Evolutionary conservation across 768 basidiomycete species (phyloP).

Genomic region (Udeniomyces megalosporus): DNA sequence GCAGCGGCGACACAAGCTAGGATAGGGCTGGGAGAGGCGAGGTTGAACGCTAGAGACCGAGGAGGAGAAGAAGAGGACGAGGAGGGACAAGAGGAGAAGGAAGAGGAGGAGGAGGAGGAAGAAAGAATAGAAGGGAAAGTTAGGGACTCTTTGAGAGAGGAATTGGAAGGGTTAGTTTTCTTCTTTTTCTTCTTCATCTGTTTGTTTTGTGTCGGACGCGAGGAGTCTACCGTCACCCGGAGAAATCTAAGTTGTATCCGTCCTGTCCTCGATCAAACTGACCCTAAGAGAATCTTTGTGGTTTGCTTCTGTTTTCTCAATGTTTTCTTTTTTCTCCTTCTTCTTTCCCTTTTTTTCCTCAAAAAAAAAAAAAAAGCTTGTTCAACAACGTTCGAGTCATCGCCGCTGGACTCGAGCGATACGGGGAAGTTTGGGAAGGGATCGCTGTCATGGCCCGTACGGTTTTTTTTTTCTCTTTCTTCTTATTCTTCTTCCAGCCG

Average conservation of each 20-base stretch:
- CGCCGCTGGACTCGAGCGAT: constrained; percentile 1
- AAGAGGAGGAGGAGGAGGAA: not conserved
- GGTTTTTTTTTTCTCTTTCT: not conserved
- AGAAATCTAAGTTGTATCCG: too few relatives aligned
- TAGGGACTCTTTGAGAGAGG: too few relatives aligned
- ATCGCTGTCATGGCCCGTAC: constrained; percentile 1
- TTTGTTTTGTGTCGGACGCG: too few relatives aligned
- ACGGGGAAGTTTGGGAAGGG: constrained; percentile 7
- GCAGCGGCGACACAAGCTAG: constrained; percentile 10
- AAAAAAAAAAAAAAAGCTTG: not conserved
- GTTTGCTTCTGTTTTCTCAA: too few relatives aligned
- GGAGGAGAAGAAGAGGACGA: not conserved
- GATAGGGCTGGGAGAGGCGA: not conserved
- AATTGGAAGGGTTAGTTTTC: too few relatives aligned
- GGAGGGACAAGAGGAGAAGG: not conserved
- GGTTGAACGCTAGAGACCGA: not conserved
- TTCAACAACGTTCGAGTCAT: constrained; percentile 11
- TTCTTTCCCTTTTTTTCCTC: too few relatives aligned
- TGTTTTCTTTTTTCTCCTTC: too few relatives aligned
- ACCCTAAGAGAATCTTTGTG: too few relatives aligned
- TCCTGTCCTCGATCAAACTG: too few relatives aligned
- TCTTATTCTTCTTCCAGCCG: not conserved
- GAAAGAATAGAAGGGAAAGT: too few relatives aligned
- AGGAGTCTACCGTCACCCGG: too few relatives aligned
- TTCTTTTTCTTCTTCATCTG: too few relatives aligned